Base-by-base conservation (phyloP, 345 rosid genomes). In the Heritiera littoralis region DNA sequence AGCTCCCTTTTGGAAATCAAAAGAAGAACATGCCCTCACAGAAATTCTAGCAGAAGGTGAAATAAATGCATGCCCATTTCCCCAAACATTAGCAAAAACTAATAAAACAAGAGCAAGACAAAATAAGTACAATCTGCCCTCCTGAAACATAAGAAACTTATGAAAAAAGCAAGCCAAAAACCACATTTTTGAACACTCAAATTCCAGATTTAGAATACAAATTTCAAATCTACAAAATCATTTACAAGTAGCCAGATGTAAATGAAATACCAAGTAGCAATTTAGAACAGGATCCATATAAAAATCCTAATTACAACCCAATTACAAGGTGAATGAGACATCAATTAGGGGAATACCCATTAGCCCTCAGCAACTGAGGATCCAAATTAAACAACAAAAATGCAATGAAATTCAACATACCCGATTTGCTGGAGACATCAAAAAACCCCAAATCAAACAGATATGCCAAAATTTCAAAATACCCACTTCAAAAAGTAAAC, bases 41-140 rank as follows among this genome's bases (percentile, higher is more conserved):
- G 58, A 48, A 69, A 70, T 46, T 23, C 58, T 28, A 70, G 56
- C 12, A 45, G 73, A 69, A 70, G n/a, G 11, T 70, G 15, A 70
- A 70, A 48, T 30, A 69, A 69, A 66, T 66, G 30, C 30, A 41
- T 17, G 3, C 72, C 11, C n/a, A 35, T 64, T 35, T 35, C 51
- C 51, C 51, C 51, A 48, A 6, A 56, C 60, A 56, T 56, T 6
- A 56, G 60, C 60, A 18, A 9, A 17, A 56, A 56, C 23, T 56
- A 17, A 56, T 56, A 56, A 56, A 56, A 6, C 23, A 56, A 48
- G 51, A 52, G 10, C 38, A 60, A 60, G 66, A 17, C 38, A 61
- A 61, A 61, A 61, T 28, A 61, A 61, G 40, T 20, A 18, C 10
- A 23, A 56, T 56, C 28, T 18, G 28, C 60, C 60, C 23, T 6